Percentiles rank a stretch among this genome's conserved stretches.
These are phyloP conservation scores for Camillea tinctor DNA, from an alignment of 2,329 filamentous ascomycete species.

Conservation along the genomic window DNA sequence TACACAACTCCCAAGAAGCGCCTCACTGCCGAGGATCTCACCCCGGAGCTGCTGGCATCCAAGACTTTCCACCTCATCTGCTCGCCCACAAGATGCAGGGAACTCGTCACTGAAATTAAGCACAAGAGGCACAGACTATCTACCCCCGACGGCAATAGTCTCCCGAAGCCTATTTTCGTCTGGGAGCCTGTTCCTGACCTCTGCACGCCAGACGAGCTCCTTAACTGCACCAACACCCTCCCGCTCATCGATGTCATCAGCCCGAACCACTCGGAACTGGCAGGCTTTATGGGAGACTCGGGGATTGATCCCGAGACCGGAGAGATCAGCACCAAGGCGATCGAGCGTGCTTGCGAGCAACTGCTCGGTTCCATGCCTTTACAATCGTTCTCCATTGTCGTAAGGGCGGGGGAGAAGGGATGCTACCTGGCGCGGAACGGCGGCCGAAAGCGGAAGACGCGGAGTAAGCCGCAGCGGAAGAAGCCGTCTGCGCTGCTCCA, in stretches of 20 bases:
- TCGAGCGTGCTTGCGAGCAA: conserved; percentile 62
- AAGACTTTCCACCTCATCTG: conserved; percentile 88
- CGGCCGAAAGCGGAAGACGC: conserved; percentile 44
- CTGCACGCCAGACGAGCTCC: conserved; percentile 68
- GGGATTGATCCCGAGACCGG: conserved; percentile 56
- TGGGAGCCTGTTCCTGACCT: conserved; percentile 96
- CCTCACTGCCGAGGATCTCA: conserved; percentile 71
- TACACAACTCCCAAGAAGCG: conserved; percentile 86
- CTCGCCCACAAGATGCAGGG: conserved; percentile 71
- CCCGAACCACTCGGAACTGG: conserved; percentile 90
- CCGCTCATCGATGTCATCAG: conserved; percentile 62
- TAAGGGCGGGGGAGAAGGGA: conserved; percentile 70
- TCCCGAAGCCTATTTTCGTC: conserved; percentile 68
- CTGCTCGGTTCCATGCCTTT: conserved; percentile 64
- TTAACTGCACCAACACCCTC: conserved; percentile 63
- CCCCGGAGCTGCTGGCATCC: conserved; percentile 63
- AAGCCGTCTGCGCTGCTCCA: conserved; percentile 43
- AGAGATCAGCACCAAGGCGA: conserved; percentile 48
- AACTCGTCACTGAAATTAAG: conserved; percentile 71
- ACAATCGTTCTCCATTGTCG: conserved; percentile 63
- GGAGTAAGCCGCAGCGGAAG: conserved; percentile 35
- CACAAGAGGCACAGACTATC: conserved; percentile 48
- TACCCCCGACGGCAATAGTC: conserved; percentile 22
- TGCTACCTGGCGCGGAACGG: conserved; percentile 64
- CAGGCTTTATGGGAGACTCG: conserved; percentile 71